These are phyloP conservation scores for Suillus cothurnatus DNA, from an alignment of 768 basidiomycete species.

Conservation along the genomic window DNA sequence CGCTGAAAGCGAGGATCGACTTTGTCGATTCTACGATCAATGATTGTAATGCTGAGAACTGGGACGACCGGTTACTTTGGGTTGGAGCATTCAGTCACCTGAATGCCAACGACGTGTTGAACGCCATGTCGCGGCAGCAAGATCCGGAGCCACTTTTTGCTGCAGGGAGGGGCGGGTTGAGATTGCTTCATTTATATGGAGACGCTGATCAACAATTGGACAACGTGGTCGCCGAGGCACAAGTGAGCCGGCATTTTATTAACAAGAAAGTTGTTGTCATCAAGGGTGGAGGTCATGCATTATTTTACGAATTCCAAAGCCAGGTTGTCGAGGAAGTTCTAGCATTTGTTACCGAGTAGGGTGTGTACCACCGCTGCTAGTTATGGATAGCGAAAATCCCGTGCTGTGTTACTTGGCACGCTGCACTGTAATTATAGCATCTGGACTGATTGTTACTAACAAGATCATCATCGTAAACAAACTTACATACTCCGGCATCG, in stretches of 20 bases:
- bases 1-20: not conserved
- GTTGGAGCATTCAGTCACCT: not conserved
- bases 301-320: constrained; percentile 1
- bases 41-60: not conserved
- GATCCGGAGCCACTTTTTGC: not conserved
- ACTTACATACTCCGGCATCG: no score
- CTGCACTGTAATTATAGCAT: no score
- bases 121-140: not conserved
- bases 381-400: not conserved
- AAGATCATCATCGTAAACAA: no score
- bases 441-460: no score
- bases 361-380: not conserved
- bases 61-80: not conserved
- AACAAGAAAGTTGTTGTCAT: not conserved
- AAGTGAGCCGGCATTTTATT: not conserved
- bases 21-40: not conserved
- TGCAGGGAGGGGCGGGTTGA: not conserved
- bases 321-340: not conserved
- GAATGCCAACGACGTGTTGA: not conserved
- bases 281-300: not conserved
- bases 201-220: not conserved
- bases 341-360: not conserved
- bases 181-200: not conserved
- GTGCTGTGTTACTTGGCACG: not conserved
- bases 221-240: not conserved